These are phyloP conservation scores for Candida germanica DNA, from an alignment of 805 yeast species.

Conservation along the genomic window DNA sequence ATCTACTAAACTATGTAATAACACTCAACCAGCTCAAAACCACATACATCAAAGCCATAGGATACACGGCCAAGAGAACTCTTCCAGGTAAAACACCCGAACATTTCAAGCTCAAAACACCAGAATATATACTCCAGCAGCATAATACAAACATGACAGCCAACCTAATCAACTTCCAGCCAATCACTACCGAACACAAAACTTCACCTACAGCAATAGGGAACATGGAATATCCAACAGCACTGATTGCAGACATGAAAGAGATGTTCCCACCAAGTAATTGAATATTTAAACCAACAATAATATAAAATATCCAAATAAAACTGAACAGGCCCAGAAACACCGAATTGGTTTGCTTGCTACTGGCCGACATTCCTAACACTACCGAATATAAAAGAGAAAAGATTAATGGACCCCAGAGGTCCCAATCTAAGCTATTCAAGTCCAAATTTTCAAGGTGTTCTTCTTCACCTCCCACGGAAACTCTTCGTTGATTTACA, in stretches of 20 bases:
- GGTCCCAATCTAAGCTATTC: constrained; percentile 51
- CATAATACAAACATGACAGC: constrained; percentile 45
- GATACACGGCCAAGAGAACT: constrained; percentile 60
- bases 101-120: constrained; percentile 57
- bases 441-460: constrained; percentile 19
- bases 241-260: constrained; percentile 64
- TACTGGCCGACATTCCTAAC: constrained; percentile 46
- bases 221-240: constrained; percentile 67
- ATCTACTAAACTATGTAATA: constrained; percentile 50
- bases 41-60: constrained; percentile 60
- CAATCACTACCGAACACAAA: constrained; percentile 44
- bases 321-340: constrained; percentile 64
- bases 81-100: constrained; percentile 66
- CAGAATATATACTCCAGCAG: constrained; percentile 64
- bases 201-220: constrained; percentile 58
- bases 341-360: constrained; percentile 46
- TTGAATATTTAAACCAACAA: constrained; percentile 64
- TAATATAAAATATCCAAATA: constrained; percentile 59
- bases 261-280: constrained; percentile 60
- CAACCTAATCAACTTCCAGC: constrained; percentile 48
- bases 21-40: constrained; percentile 66
- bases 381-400: constrained; percentile 53
- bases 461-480: constrained; percentile 24
- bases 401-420: constrained; percentile 72
- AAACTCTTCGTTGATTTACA: constrained; percentile 21